A percentile compares a stretch with the other conserved stretches of the same genome.
Evolutionary conservation across 140 eudicot species (phyloP).

Genomic region (Senecio squalidus): DNA sequence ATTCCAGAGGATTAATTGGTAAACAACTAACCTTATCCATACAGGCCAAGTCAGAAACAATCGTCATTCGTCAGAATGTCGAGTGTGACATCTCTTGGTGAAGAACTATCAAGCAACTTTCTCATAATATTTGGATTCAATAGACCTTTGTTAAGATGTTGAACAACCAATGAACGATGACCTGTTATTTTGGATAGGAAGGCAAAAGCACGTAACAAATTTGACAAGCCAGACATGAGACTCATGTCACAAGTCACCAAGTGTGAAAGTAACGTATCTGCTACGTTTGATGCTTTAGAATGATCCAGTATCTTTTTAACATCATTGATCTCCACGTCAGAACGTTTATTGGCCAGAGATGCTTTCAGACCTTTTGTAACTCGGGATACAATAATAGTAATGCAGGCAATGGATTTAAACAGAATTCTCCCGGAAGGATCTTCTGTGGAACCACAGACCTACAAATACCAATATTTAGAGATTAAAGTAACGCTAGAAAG

Average conservation of each 20-base stretch:
- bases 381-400: conserved; percentile 65
- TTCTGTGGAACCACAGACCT: conserved; percentile 57
- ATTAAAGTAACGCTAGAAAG: conserved; percentile 14
- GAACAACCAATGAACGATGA: conserved; percentile 64
- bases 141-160: conserved; percentile 74
- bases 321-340: conserved; percentile 36
- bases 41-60: conserved; percentile 91
- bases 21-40: conserved; percentile 73
- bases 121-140: conserved; percentile 60
- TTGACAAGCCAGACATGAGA: conserved; percentile 78
- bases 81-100: conserved; percentile 78
- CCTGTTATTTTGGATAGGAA: conserved; percentile 80
- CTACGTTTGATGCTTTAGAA: conserved; percentile 56
- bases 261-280: conserved; percentile 56
- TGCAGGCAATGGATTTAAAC: conserved; percentile 70
- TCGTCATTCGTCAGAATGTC: conserved; percentile 77
- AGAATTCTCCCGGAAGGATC: conserved; percentile 74
- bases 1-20: neutral
- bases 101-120: conserved; percentile 60
- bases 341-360: conserved; percentile 34
- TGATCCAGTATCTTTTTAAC: conserved; percentile 69
- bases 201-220: conserved; percentile 76
- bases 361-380: conserved; percentile 69
- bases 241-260: conserved; percentile 74
- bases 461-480: neutral